Percentiles rank a stretch among this genome's conserved stretches.
Conservation (phyloP, 768 basidiomycete genomes). For the Termitomyces sp. region DNA sequence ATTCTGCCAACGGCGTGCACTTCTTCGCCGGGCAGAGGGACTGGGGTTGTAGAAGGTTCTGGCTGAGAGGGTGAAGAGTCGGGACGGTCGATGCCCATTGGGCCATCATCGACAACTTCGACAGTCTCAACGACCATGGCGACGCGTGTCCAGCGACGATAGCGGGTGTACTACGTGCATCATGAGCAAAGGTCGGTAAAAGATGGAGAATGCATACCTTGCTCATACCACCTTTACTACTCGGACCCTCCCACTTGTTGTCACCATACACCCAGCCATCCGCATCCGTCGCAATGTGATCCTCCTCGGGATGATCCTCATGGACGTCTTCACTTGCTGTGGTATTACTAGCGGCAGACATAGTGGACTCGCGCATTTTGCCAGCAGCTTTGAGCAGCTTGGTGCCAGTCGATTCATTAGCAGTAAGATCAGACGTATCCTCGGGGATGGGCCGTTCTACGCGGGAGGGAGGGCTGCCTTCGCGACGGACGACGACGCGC, state of each 20-base stretch:
- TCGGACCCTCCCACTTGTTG: conserved; percentile 88
- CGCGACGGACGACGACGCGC: conserved; percentile 66
- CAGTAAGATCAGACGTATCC: conserved; percentile 24
- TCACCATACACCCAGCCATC: conserved; percentile 95
- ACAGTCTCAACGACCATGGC: conserved; percentile 72
- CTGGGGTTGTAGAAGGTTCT: neutral
- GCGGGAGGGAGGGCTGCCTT: conserved; percentile 42
- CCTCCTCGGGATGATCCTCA: conserved; percentile 35
- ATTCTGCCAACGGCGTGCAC: conserved; percentile 11
- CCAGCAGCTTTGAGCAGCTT: conserved; percentile 52
- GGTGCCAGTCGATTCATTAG: conserved; percentile 20
- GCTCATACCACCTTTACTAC: conserved; percentile 76
- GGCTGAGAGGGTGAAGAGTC: neutral
- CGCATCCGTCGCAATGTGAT: conserved; percentile 56
- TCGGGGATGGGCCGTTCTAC: conserved; percentile 63
- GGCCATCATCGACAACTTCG: conserved; percentile 40
- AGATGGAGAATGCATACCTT: conserved; percentile 39
- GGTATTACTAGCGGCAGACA: conserved; percentile 5
- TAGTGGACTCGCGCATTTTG: conserved; percentile 34
- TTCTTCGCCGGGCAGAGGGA: neutral
- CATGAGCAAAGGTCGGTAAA: neutral
- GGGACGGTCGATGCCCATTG: conserved; percentile 22
- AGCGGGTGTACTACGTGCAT: conserved; percentile 65
- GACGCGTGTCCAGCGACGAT: conserved; percentile 80
- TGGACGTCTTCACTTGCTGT: conserved; percentile 20